A percentile compares a stretch with the other conserved stretches of the same genome.
phyloP scores from a whole-genome alignment of 2,329 filamentous ascomycete species.

The Ascochyta viciae-villosae region DNA sequence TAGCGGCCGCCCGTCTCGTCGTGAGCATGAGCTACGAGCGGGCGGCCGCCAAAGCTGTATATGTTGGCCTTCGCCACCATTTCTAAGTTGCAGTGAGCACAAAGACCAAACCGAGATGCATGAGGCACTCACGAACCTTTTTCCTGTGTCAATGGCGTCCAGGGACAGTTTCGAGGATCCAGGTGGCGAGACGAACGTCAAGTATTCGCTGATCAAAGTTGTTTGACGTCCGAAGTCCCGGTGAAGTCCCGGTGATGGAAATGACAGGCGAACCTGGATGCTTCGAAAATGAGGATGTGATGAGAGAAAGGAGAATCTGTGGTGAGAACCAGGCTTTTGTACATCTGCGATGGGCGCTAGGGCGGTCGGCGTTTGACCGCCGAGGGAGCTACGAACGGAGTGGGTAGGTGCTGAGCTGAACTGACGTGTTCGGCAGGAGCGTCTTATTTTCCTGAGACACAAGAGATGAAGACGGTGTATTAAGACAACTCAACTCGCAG shows the following conservation, averaged over 20 bases:
- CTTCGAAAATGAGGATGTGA: neutral
- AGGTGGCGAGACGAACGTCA: neutral
- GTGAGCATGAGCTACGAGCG: neutral
- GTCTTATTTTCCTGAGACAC: no score
- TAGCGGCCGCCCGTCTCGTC: neutral
- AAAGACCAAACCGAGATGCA: no score
- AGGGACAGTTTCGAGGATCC: neutral
- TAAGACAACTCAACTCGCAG: no score
- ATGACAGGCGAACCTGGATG: neutral
- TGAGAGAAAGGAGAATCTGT: neutral
- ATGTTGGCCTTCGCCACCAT: no score
- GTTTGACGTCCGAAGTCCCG: neutral
- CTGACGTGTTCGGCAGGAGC: no score
- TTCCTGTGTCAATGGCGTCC: no score
- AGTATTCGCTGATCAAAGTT: constrained; percentile 1
- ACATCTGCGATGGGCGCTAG: neutral
- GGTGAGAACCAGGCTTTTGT: neutral
- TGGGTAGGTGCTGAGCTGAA: no score
- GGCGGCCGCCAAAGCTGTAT: neutral
- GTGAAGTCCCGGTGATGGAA: neutral
- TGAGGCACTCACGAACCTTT: no score
- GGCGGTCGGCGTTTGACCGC: neutral
- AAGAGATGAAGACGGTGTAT: no score
- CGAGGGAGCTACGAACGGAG: neutral
- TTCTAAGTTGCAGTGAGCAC: neutral